Base-by-base conservation (phyloP, 2,329 filamentous ascomycete species). In the Calonectria hawksworthii region DNA sequence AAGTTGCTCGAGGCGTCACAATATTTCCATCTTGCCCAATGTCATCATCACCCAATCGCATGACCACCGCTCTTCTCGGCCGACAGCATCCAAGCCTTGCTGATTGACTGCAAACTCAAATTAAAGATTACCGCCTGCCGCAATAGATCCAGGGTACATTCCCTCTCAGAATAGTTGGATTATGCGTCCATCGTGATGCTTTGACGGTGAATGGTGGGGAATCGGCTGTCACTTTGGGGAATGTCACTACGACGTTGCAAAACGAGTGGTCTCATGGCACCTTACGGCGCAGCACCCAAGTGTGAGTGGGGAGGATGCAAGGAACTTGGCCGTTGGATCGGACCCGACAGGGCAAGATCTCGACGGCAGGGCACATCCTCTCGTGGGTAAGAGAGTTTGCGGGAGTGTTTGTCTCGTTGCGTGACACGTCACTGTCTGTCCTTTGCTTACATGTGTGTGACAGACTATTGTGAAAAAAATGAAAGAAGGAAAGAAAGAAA, bases 361-460 rank as follows among this genome's bases (percentile, higher is more conserved):
- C 38, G 64, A 51, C 67, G 38, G 66, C 66, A 73, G 71, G 56
- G 50, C 71, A 63, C 44, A 47, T 68, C 52, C 41, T 74, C 51
- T 44, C 50, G 47, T 16, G 73, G 59, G 63, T 44, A 67, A 63
- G 41, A 47, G 18, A 50, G 51, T 51, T 36, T 52, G 30, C 47
- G 65, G 56, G 28, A 41, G 23, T 59, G 41, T 56, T 32, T 68
- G 63, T 70, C 73, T 38, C 5, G 4, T 23, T 63, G 56, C 23
- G n/a, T 76, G 77, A 79, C 75, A 79, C 68, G 73, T 77, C 77
- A 75, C 72, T 61, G n/a, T 63, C 67, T 68, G 32, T 54, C 32
- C 34, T 52, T 38, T 38, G 56, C 56, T 63, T 16, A 63, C 56
- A 26, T 28, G 16, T 63, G 13, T 41, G 56, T 76, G 77, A 79